A percentile compares a stretch with the other conserved stretches of the same genome.
Conservation (phyloP, 768 basidiomycete species). For the Strobilomyces echinocephalus region DNA sequence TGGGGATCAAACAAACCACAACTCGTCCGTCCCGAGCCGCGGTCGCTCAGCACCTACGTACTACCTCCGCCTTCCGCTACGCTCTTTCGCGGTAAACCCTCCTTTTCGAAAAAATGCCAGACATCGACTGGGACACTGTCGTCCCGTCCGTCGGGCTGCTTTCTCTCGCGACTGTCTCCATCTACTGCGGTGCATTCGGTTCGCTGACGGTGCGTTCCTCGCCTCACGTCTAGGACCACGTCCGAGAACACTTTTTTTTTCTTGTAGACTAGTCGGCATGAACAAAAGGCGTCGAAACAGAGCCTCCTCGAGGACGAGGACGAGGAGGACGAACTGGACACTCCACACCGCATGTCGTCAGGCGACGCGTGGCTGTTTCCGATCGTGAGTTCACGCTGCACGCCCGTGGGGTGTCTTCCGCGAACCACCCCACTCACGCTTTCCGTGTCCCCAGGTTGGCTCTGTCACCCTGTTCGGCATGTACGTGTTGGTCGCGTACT, state of each 20-base stretch:
- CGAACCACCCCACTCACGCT: neutral
- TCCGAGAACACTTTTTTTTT: neutral
- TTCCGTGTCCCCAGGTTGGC: slow-evolving; percentile 50
- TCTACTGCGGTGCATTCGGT: slow-evolving; percentile 66
- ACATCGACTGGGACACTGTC: slow-evolving; percentile 52
- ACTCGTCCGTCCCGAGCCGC: slow-evolving; percentile 9
- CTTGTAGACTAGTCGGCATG: slow-evolving; percentile 6
- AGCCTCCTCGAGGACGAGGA: slow-evolving; percentile 39
- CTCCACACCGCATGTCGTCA: slow-evolving; percentile 56
- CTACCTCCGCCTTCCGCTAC: neutral
- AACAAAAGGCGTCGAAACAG: neutral
- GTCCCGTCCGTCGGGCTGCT: slow-evolving; percentile 69
- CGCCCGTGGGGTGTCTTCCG: neutral
- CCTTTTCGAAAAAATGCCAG: slow-evolving; percentile 11
- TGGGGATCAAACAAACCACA: slow-evolving; percentile 13
- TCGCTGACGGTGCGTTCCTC: slow-evolving; percentile 56
- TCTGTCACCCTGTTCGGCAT: slow-evolving; percentile 64
- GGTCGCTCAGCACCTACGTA: neutral
- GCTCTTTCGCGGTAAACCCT: neutral
- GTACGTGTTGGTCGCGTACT: slow-evolving; percentile 66
- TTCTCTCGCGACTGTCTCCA: slow-evolving; percentile 55
- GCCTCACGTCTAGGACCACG: neutral
- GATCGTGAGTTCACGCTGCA: slow-evolving; percentile 44
- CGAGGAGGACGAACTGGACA: slow-evolving; percentile 41
- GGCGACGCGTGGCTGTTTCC: slow-evolving; percentile 74